Conservation (phyloP, 805 yeast species). For the Candida alai region DNA sequence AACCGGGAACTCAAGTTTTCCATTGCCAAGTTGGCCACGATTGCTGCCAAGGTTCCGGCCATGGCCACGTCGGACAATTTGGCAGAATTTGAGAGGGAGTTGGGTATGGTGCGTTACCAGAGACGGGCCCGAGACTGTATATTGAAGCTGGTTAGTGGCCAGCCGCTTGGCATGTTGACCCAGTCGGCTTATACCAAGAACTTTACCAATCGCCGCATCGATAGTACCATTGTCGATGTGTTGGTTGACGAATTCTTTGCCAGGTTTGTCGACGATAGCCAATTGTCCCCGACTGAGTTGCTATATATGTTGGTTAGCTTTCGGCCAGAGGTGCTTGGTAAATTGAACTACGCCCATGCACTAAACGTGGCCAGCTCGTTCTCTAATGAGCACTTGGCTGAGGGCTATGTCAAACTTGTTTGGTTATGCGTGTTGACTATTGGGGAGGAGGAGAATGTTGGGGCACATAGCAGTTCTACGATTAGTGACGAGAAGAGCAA, state of each 20-base stretch:
- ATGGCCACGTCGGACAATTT: slow-evolving; percentile 21
- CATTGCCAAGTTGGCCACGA: slow-evolving; percentile 64
- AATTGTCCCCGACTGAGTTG: slow-evolving; percentile 42
- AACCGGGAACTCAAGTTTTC: slow-evolving; percentile 58
- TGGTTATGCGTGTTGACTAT: slow-evolving; percentile 58
- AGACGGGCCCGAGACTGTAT: slow-evolving; percentile 12
- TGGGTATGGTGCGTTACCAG: slow-evolving; percentile 50
- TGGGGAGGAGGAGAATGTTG: slow-evolving; percentile 48
- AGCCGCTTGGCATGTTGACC: background rate
- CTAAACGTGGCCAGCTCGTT: slow-evolving; percentile 47
- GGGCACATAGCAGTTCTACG: slow-evolving; percentile 31
- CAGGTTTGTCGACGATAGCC: slow-evolving; percentile 32
- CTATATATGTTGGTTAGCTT: slow-evolving; percentile 50
- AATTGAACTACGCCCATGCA: slow-evolving; percentile 38
- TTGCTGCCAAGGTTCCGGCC: slow-evolving; percentile 35
- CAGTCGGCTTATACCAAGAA: slow-evolving; percentile 12
- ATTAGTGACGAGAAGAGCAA: slow-evolving; percentile 42
- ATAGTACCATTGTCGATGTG: slow-evolving; percentile 8
- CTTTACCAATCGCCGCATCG: slow-evolving; percentile 15
- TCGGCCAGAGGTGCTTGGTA: slow-evolving; percentile 20
- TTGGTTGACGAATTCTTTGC: slow-evolving; percentile 21
- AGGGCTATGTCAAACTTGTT: slow-evolving; percentile 24
- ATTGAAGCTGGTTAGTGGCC: background rate
- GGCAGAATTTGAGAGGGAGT: slow-evolving; percentile 46
- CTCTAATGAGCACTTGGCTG: slow-evolving; percentile 21